Evolutionary conservation across 441 rosid genomes (phyloP), one percentile per base, ranked within the genome.

Genomic region (Theobroma grandiflorum): DNA sequence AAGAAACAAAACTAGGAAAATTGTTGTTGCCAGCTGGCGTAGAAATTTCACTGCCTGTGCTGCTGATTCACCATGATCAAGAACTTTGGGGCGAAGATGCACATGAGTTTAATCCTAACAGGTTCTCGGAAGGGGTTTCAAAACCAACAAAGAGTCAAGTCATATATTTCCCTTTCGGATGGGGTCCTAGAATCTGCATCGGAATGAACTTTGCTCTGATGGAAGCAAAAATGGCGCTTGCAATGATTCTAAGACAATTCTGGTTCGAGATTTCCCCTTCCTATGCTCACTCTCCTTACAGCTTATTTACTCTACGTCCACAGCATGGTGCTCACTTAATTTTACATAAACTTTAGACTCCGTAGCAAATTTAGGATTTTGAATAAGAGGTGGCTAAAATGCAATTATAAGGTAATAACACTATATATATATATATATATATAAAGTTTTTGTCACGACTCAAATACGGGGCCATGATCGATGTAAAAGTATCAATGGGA

Each of bases 51-150:
- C 2, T 70, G 3, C 74, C 74, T 11, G 11, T 35, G 0, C 3
- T 70, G 3, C 10, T 33, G 7, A 18, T 70, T 26, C 74, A 70
- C 74, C 37, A 50, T 45, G 74, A 70, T 2, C 2, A 10, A 8
- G n/a, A 70, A 15, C 15, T 22, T 45, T 70, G 74, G 74, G 74
- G 74, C 3, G 18, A 45, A 5, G 74, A 70, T 47, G 74, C 74
- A 53, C 26, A 45, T 22, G 74, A 49, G 6, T 70, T 70, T 75
- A 87, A 84, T 33, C 89, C 90, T 0, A 87, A 87, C 40, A 89
- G 90, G 65, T 89, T 89, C 43, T 66, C 78, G 0, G 86, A 84
- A 53, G 92, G 92, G 57, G 75, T 87, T 61, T 80, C 89, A 18
- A 89, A 87, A 80, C 89, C 86, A 2, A 80, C 88, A 0, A 12